Evolutionary conservation across 495 filamentous ascomycete genomes (phyloP).

Genomic region (Aspergillus sclerotioniger): DNA sequence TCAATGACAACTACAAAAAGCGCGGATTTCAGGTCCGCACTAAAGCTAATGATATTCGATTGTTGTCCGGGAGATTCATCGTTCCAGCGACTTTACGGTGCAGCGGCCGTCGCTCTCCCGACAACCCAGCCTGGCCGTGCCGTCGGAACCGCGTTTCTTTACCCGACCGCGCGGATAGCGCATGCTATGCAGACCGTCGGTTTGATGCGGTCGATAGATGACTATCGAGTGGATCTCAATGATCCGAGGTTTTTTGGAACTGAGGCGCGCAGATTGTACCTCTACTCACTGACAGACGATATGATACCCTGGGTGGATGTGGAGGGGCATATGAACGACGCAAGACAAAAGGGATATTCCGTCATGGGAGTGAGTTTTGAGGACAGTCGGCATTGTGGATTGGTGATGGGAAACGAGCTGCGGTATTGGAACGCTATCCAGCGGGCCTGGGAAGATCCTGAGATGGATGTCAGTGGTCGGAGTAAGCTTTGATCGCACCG

Average conservation of each 20-base stretch:
- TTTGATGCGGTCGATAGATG: conserved; percentile 22
- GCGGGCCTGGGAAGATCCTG: conserved; percentile 18
- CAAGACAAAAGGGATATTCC: conserved; percentile 27
- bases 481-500: too few species aligned
- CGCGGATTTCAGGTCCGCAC: conserved; percentile 11
- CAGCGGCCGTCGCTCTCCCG: conserved; percentile 22
- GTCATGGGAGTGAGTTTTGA: conserved; percentile 28
- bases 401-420: conserved; percentile 25
- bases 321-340: conserved; percentile 29
- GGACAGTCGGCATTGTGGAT: conserved; percentile 32
- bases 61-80: conserved; percentile 32
- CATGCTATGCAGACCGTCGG: conserved; percentile 20
- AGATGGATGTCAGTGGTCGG: not conserved
- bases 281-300: conserved; percentile 37
- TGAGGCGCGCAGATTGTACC: conserved; percentile 25
- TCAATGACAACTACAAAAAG: conserved; percentile 22
- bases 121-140: conserved; percentile 12
- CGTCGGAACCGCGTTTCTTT: conserved; percentile 21
- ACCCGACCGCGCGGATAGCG: conserved; percentile 21
- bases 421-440: conserved; percentile 27
- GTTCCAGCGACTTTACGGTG: conserved; percentile 24
- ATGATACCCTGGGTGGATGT: conserved; percentile 37
- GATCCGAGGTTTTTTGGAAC: conserved; percentile 22
- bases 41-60: conserved; percentile 27
- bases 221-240: conserved; percentile 27